Percentiles rank a stretch among this genome's conserved stretches.
Evolutionary conservation across 2,329 filamentous ascomycete species (phyloP).

Genomic region (Alternaria tenuissima): DNA sequence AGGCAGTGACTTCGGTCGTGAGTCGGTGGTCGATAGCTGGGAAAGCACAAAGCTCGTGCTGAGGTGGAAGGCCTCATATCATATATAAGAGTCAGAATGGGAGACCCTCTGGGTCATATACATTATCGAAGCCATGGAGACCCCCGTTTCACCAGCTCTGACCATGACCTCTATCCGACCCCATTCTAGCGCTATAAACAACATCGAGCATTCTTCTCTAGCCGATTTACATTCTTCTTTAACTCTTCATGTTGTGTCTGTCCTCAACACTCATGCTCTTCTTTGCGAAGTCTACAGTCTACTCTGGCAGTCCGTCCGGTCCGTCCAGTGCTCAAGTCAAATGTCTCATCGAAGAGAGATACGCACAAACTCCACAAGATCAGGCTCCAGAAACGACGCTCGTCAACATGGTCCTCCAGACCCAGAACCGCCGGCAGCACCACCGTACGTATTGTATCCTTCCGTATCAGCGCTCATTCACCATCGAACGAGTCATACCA

Average conservation of each 20-base stretch:
- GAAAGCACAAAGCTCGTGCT: slow-evolving; percentile 14
- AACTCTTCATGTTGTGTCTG: neutral
- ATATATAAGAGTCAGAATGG: slow-evolving; percentile 16
- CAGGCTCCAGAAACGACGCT: neutral
- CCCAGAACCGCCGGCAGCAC: slow-evolving; percentile 38
- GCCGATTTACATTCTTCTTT: neutral
- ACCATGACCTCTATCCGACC: neutral
- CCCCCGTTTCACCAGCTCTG: neutral
- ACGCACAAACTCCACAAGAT: neutral
- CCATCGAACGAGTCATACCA: neutral
- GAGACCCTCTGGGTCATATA: neutral
- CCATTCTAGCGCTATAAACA: neutral
- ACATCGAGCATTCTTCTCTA: slow-evolving; percentile 5
- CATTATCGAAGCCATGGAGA: slow-evolving; percentile 7
- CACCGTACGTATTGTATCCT: slow-evolving; percentile 33
- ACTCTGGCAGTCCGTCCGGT: slow-evolving; percentile 3
- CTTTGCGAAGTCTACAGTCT: slow-evolving; percentile 1
- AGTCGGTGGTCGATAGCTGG: slow-evolving; percentile 8
- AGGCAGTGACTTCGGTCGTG: slow-evolving; percentile 13
- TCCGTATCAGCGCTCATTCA: neutral
- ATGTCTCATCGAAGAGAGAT: neutral
- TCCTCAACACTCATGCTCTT: neutral
- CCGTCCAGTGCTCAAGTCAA: neutral
- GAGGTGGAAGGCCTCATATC: slow-evolving; percentile 17
- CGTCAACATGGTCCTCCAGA: slow-evolving; percentile 18